Conservation (phyloP, 306 rosid species). For the Quercus agrifolia region DNA sequence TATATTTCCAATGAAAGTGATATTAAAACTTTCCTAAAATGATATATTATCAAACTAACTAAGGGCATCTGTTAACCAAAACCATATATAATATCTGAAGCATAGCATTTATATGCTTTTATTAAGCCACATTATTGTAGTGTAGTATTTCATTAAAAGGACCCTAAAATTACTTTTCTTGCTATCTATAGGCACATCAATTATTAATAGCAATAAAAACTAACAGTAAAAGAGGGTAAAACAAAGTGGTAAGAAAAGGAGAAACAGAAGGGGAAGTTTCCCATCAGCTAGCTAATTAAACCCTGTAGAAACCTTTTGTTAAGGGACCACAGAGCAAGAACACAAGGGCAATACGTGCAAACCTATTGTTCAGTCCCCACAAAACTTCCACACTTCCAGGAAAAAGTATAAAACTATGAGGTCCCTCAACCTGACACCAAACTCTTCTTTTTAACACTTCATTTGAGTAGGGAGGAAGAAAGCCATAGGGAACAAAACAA, state of each 20-base stretch:
- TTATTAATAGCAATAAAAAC: neutral
- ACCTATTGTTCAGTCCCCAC: neutral
- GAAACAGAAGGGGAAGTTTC: neutral
- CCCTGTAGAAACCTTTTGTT: neutral
- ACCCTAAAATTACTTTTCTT: neutral
- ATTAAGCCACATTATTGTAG: too few relatives aligned
- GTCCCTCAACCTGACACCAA: constrained; percentile 17
- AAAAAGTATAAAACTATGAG: constrained; percentile 2
- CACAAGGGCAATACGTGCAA: neutral
- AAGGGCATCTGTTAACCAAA: too few relatives aligned
- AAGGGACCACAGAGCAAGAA: neutral
- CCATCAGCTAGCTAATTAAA: neutral
- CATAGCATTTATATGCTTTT: too few relatives aligned
- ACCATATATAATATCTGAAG: too few relatives aligned
- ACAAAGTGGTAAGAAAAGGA: neutral
- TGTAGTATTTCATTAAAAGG: too few relatives aligned
- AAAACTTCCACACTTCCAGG: constrained; percentile 23
- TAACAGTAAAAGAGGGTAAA: neutral
- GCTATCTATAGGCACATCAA: neutral
- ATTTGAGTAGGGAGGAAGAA: neutral
- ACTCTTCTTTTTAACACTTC: neutral
- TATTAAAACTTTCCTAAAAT: too few relatives aligned
- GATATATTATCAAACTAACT: too few relatives aligned
- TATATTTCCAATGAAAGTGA: too few relatives aligned
- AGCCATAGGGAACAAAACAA: neutral